Evolutionary conservation across 164 flowering plant species (phyloP).

Genomic region (Akebia trifoliata): DNA sequence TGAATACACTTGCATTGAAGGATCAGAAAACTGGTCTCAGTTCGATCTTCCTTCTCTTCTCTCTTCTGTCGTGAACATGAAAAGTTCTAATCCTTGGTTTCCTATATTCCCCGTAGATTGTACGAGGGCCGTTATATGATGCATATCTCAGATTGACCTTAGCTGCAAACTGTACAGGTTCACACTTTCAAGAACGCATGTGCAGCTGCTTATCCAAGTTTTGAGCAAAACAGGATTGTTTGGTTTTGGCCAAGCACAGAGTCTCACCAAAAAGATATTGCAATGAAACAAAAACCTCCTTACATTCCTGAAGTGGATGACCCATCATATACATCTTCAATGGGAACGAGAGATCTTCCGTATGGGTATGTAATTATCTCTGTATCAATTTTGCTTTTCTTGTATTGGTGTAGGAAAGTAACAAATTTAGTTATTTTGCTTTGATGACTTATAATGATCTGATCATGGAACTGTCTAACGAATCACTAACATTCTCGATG

Average conservation of each 20-base stretch:
- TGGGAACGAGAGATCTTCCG: slow-evolving; percentile 69
- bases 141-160: background rate
- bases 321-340: slow-evolving; percentile 56
- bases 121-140: background rate
- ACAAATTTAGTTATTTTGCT: too few relatives aligned
- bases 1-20: too few relatives aligned
- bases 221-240: slow-evolving; percentile 69
- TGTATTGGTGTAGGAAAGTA: background rate
- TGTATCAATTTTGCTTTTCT: background rate
- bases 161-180: slow-evolving; percentile 41
- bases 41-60: too few relatives aligned
- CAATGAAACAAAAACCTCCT: slow-evolving; percentile 55
- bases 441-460: too few relatives aligned
- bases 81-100: too few relatives aligned
- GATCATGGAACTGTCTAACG: too few relatives aligned
- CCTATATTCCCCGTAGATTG: too few relatives aligned
- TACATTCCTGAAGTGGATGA: slow-evolving; percentile 80
- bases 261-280: slow-evolving; percentile 56
- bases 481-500: too few relatives aligned
- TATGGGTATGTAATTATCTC: slow-evolving; percentile 56
- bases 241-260: slow-evolving; percentile 96
- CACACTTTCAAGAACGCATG: slow-evolving; percentile 76
- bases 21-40: too few relatives aligned
- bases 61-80: too few relatives aligned
- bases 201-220: slow-evolving; percentile 74